These are phyloP conservation scores for Pythium scleroteichum DNA, from an alignment of 352 stramenopile species.

Conservation along the genomic window DNA sequence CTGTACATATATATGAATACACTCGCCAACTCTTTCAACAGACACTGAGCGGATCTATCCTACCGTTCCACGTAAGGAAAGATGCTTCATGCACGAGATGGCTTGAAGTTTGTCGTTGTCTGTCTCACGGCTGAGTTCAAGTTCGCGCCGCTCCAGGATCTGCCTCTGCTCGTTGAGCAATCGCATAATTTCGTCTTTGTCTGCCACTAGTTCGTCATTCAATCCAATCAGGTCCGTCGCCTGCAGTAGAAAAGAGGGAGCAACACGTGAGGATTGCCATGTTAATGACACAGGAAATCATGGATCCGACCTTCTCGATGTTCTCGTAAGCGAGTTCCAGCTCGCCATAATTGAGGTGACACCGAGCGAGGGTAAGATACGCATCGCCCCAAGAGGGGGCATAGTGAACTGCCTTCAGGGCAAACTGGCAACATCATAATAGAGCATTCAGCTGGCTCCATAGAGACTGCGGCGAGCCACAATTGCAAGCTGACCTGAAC, in stretches of 20 bases:
- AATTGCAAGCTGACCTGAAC: slow-evolving; percentile 39
- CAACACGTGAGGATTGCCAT: too few relatives aligned
- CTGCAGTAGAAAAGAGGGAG: too few relatives aligned
- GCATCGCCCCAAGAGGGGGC: slow-evolving; percentile 63
- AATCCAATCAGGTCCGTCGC: slow-evolving; percentile 43
- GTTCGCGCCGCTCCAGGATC: slow-evolving; percentile 44
- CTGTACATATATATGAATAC: slow-evolving; percentile 34
- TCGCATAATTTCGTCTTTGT: slow-evolving; percentile 48
- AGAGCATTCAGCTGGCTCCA: too few relatives aligned
- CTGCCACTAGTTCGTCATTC: slow-evolving; percentile 46
- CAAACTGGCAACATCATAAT: slow-evolving; percentile 40
- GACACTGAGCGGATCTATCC: slow-evolving; percentile 18
- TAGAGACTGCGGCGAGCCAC: too few relatives aligned
- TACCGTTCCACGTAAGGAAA: slow-evolving; percentile 50
- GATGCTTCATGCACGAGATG: slow-evolving; percentile 72
- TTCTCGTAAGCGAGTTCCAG: slow-evolving; percentile 56
- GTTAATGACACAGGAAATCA: too few relatives aligned
- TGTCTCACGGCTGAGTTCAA: slow-evolving; percentile 35
- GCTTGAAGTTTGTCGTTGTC: slow-evolving; percentile 57
- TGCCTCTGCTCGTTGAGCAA: slow-evolving; percentile 40
- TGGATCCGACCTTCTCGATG: slow-evolving; percentile 56
- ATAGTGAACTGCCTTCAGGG: slow-evolving; percentile 50
- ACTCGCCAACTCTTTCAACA: not conserved
- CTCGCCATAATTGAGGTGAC: slow-evolving; percentile 82
- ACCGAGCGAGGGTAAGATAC: slow-evolving; percentile 66